Evolutionary conservation across 805 yeast genomes (phyloP), one percentile per base, ranked within the genome.

Genomic region (Kodamaea leandrae): DNA sequence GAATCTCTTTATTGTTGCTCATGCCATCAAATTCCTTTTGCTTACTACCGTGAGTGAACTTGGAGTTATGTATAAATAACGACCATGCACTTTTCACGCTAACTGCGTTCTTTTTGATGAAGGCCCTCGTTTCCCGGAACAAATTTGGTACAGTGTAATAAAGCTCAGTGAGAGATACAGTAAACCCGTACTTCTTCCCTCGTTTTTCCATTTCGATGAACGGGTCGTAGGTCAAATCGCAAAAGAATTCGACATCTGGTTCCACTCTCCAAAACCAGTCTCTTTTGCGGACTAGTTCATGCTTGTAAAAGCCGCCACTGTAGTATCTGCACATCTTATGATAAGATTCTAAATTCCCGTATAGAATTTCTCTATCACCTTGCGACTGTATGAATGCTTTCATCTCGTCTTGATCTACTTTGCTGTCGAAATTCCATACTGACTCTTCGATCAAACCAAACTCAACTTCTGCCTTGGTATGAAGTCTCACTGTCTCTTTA

Each of bases 241-340:
- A 80, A 53, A 67, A 83, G 54, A 82, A 85, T 17, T 73, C 69
- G 1, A 87, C 93, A 49, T 84, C 84, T 3, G 98, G 98, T 61
- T 93, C 99, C 9, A 93, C 88, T 42, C 98, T 74, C 96, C 97
- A 90, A 64, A 89, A 91, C 95, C 96, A 91, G 46, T 89, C 88
- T 42, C 80, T 73, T 45, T 79, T 74, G 37, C 63, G 62, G 32
- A 91, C 82, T 47, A 86, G 57, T 4, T 84, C 85, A 60, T 91
- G 96, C 45, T 82, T 77, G 64, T 78, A 87, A 56, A 91, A 91
- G 43, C 72, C 71, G 1, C 96, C 96, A 0, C 95, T 80, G 57
- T 86, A 87, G 58, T 82, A 90, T n/a, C 96, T 74, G 59, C 98
- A 91, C 98, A 91, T 91, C 55, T 85, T 83, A 60, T 91, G 97